These are phyloP conservation scores for Fusarium papillatum DNA, from an alignment of 2,329 filamentous ascomycete genomes.

Conservation along the genomic window DNA sequence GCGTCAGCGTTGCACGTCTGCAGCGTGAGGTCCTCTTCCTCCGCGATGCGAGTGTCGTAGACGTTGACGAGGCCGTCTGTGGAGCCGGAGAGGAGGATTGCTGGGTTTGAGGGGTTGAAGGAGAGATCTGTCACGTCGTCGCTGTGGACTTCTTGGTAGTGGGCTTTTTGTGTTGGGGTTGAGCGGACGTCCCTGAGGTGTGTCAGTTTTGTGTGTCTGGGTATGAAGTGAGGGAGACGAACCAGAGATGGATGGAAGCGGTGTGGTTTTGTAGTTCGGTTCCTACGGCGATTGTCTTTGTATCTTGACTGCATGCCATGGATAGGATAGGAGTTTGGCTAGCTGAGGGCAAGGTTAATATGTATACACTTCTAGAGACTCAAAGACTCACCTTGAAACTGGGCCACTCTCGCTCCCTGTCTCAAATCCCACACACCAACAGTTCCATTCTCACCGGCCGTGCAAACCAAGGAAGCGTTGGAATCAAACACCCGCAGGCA, in stretches of 20 bases:
- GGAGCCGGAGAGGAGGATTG: constrained; percentile 79
- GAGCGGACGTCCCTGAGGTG: constrained; percentile 70
- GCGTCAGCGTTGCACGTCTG: constrained; percentile 85
- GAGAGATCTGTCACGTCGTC: constrained; percentile 73
- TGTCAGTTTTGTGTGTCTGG: neutral
- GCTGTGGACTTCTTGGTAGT: constrained; percentile 76
- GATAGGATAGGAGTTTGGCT: constrained; percentile 70
- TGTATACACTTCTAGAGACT: too few species aligned
- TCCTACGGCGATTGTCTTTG: constrained; percentile 76
- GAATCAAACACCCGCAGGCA: constrained; percentile 70
- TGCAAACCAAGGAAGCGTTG: constrained; percentile 69
- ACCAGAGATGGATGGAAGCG: constrained; percentile 71
- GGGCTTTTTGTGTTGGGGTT: constrained; percentile 59
- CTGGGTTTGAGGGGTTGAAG: constrained; percentile 72
- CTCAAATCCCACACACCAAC: constrained; percentile 77
- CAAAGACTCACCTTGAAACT: constrained; percentile 59
- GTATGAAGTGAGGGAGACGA: too few species aligned
- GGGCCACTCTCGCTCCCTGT: constrained; percentile 57
- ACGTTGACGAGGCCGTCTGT: constrained; percentile 86
- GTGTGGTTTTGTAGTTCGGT: constrained; percentile 78
- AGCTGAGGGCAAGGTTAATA: constrained; percentile 47
- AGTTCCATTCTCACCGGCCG: constrained; percentile 79
- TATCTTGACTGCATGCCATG: constrained; percentile 70
- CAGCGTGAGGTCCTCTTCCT: constrained; percentile 83
- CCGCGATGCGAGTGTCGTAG: constrained; percentile 77